Evolutionary conservation across 176 grass and related monocot species (phyloP).

Genomic region (Oryza glaberrima): DNA sequence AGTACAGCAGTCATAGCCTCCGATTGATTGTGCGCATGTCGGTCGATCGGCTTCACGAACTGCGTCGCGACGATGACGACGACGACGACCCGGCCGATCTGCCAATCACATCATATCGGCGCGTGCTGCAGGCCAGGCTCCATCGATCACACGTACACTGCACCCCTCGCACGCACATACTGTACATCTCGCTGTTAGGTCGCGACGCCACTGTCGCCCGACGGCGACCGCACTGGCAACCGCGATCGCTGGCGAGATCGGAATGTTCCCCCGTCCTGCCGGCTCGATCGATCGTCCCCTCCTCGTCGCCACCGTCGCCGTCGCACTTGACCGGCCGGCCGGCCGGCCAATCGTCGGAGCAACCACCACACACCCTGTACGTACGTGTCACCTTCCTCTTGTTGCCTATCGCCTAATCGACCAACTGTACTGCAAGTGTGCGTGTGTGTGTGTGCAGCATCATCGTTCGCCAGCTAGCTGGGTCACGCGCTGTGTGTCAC

Average conservation of each 20-base stretch:
- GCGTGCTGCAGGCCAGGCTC: neutral
- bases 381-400: neutral
- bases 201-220: constrained; percentile 5
- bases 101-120: neutral
- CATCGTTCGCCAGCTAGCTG: neutral
- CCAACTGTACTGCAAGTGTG: neutral
- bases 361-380: neutral
- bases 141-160: neutral
- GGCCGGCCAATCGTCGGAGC: neutral
- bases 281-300: neutral
- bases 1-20: neutral
- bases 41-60: constrained; percentile 13
- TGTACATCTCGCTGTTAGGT: neutral
- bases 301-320: constrained; percentile 11
- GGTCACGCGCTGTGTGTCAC: neutral
- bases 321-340: constrained; percentile 4
- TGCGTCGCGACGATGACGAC: neutral
- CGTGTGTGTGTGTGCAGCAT: neutral
- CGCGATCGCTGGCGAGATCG: constrained; percentile 32
- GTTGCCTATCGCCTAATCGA: neutral
- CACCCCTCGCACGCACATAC: neutral
- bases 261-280: constrained; percentile 21
- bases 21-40: constrained; percentile 20
- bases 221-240: constrained; percentile 29
- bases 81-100: neutral